Conservation (phyloP, 768 basidiomycete species). For the Hydnum rufescens region DNA sequence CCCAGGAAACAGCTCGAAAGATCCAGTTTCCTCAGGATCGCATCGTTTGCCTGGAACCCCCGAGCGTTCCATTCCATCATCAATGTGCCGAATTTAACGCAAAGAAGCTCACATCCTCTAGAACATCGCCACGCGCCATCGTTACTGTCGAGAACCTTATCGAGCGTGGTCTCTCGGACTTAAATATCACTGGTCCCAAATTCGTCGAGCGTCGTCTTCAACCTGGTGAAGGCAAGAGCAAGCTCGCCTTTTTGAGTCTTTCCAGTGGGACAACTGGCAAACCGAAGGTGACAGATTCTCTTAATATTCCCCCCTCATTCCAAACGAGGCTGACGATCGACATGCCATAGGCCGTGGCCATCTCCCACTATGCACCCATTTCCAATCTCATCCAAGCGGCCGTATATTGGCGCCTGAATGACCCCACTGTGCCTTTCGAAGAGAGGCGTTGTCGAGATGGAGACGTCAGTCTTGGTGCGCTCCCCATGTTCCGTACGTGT, state of each 20-base stretch:
- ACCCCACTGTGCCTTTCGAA: constrained; percentile 17
- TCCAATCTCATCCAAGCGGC: constrained; percentile 44
- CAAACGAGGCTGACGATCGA: constrained; percentile 14
- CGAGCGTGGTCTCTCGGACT: constrained; percentile 23
- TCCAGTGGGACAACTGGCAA: constrained; percentile 60
- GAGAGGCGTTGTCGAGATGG: constrained; percentile 34
- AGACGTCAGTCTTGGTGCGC: constrained; percentile 32
- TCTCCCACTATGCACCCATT: constrained; percentile 38
- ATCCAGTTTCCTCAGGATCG: constrained; percentile 13
- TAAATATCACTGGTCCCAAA: constrained; percentile 12
- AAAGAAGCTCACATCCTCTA: constrained; percentile 6
- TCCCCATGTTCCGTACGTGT: constrained; percentile 12
- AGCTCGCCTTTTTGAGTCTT: constrained; percentile 50
- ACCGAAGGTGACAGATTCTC: constrained; percentile 19
- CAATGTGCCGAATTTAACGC: background rate
- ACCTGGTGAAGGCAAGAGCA: constrained; percentile 44
- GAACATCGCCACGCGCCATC: background rate
- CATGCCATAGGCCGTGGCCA: constrained; percentile 36
- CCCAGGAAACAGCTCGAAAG: constrained; percentile 12
- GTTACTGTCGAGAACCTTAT: constrained; percentile 23
- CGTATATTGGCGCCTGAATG: constrained; percentile 29
- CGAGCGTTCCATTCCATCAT: background rate
- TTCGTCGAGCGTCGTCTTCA: constrained; percentile 33
- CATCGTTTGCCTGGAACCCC: constrained; percentile 6
- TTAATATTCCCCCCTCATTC: no score